Base-by-base conservation (phyloP, 1,139 yeast genomes). In the Meyerozyma sp. region DNA sequence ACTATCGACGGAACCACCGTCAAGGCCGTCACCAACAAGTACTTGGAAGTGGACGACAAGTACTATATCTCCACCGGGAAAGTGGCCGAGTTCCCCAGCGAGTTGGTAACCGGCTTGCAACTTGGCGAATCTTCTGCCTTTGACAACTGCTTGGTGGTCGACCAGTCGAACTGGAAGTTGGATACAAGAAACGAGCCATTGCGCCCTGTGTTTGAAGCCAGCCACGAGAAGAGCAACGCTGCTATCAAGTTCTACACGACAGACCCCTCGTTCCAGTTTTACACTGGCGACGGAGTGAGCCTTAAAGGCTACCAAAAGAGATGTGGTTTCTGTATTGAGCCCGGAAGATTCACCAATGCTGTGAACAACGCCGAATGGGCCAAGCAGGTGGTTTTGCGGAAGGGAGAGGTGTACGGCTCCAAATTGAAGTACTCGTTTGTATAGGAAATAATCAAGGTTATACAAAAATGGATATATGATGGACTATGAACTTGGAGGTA, bases 241-340 rank as follows among this genome's bases (percentile, higher is more conserved):
- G 66, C 66, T 40, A 56, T 83, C 39, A 61, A 60, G 13, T 75
- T 78, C 13, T 58, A 63, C 25, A 68, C 86, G 8, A 82, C 89
- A 1, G 90, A 83, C 49, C 90, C 90, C 5, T 66, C 81, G 4
- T 81, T 79, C 69, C 89, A 82, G 60, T 68, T 83, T 43, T 83
- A 82, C 61, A 80, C 88, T 32, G 86, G 86, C 29, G 82, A 77
- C 50, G 67, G 66, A 43, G 68, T 75, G 45, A 55, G 70, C 46
- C 66, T 73, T 36, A 62, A 62, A 8, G 70, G 70, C 3, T 70
- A 60, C 51, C 63, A 66, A 25, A 56, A 67, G 27, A 71, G 87
- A 58, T 62, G 75, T 43, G 89, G 87, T 5, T 74, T 82, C 58
- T 81, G 85, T 49, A 66, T 81, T 39, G 90, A 83, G 59, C 82